Base-by-base conservation (phyloP, 164 flowering plant species). In the Euptelea pleiosperma region DNA sequence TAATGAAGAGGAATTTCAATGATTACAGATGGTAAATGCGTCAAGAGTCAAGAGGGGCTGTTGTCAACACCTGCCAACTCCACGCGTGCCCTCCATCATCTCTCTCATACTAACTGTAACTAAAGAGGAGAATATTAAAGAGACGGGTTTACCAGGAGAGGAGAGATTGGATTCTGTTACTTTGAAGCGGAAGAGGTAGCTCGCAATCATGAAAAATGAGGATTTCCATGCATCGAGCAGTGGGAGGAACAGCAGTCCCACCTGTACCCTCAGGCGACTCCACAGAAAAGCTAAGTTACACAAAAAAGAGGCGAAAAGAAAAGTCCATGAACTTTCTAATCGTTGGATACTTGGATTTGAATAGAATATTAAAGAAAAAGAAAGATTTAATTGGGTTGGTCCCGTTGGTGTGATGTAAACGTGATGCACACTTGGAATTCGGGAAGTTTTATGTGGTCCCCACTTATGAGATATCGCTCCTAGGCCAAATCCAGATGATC, bases 221-320 rank as follows among this genome's bases (percentile, higher is more conserved):
- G 58, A 62, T 26, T 69, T 63, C 26, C 73, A 75, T 72, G 76
- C 76, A 69, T 75, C 72, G 76, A 75, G 74, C 74, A 69, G 49
- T 72, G 73, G 63, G 59, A 48, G 63, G 5, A 64, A 31, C 46
- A 58, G 33, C 16, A n/a, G n/a, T n/a, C 33, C 19, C 21, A 31
- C 36, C 7, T n/a, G 34, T 40, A 1, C n/a, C 50, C 50, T 26
- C 57, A 16, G 16, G 40, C 42, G 25, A 25, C 47, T 30, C 30
- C 47, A 29, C 55, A 53, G 45, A 45, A n/a, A 35, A 15, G 29
- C 31, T 31, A 53, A 53, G 33, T 24, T 45, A 14, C 52, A 6
- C 19, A 15, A 24, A 40, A 50, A 31, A 42, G 18, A n/a, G n/a
- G n/a, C n/a, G 21, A 6, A 37, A 52, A 49, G 14, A 26, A 63